Conservation (phyloP, 352 stramenopile genomes). For the Salisapilia sapeloensis region DNA sequence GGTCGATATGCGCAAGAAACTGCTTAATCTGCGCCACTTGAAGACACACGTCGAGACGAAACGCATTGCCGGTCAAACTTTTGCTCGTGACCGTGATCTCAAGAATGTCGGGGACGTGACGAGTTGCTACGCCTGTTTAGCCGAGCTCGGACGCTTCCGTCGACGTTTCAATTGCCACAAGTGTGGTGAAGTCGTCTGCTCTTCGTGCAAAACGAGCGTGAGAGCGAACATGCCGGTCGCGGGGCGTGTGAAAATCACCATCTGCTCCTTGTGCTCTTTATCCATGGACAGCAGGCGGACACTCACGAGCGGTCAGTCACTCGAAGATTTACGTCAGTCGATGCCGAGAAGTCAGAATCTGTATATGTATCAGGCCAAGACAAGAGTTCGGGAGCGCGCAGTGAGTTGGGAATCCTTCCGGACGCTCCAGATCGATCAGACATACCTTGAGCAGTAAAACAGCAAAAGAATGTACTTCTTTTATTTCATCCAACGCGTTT, state of each 20-base stretch:
- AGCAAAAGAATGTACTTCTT: no score
- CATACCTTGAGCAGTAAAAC: no score
- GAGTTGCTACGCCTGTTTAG: constrained; percentile 65
- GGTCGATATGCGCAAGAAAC: constrained; percentile 28
- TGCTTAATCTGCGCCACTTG: constrained; percentile 62
- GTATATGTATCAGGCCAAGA: no score
- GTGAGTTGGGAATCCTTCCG: constrained; percentile 65
- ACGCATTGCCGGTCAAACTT: constrained; percentile 53
- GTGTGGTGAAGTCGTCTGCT: constrained; percentile 65
- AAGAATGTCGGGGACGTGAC: constrained; percentile 50
- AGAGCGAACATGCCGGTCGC: constrained; percentile 68
- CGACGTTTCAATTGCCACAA: constrained; percentile 76
- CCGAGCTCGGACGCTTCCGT: constrained; percentile 67
- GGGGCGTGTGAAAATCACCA: constrained; percentile 76
- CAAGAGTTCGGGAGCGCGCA: no score
- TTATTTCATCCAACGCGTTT: constrained; percentile 1
- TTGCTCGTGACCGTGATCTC: constrained; percentile 40
- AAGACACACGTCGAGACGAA: constrained; percentile 77
- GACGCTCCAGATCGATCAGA: constrained; percentile 69
- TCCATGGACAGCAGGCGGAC: constrained; percentile 39
- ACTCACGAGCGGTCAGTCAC: not conserved
- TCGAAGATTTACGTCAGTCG: no score
- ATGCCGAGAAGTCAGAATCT: no score
- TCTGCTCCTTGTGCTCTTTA: constrained; percentile 61
- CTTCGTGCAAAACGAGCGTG: constrained; percentile 52